Percentiles rank a stretch among this genome's conserved stretches.
These are phyloP conservation scores for Solanum peruvianum DNA, from an alignment of 257 asterid species.

Conservation along the genomic window DNA sequence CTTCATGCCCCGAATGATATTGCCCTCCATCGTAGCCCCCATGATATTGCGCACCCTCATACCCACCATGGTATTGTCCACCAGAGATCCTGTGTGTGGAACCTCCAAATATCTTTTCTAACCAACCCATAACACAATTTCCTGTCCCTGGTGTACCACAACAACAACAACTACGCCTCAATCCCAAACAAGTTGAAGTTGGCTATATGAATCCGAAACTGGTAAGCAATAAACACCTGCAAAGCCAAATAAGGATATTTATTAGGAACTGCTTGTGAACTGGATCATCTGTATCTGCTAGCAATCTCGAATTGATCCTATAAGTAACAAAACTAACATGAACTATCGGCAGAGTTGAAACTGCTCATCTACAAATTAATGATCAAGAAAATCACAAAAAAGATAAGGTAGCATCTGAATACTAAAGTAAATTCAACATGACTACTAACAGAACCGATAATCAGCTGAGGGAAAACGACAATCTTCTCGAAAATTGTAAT, in stretches of 20 bases:
- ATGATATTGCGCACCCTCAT: slow-evolving; percentile 51
- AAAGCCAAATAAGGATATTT: neutral
- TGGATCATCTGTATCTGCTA: neutral
- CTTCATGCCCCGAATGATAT: slow-evolving; percentile 23
- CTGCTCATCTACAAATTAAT: neutral
- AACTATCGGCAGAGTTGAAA: neutral
- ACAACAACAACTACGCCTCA: neutral
- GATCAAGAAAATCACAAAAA: neutral
- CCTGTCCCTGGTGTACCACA: neutral
- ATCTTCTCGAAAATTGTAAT: neutral
- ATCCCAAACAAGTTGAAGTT: neutral
- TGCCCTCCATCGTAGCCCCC: slow-evolving; percentile 42
- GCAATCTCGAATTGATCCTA: neutral
- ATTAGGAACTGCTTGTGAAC: neutral
- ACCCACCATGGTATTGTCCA: slow-evolving; percentile 41
- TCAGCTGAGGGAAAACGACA: neutral
- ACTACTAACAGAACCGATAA: neutral
- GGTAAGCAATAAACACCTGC: neutral
- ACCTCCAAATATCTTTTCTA: slow-evolving; percentile 35
- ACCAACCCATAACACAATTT: neutral
- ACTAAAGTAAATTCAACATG: neutral
- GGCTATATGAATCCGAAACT: neutral
- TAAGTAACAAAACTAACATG: neutral
- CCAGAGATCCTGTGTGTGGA: slow-evolving; percentile 80
- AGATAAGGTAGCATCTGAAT: neutral